These are phyloP conservation scores for Oemleria cerasiformis DNA, from an alignment of 306 rosid genomes.

Conservation along the genomic window DNA sequence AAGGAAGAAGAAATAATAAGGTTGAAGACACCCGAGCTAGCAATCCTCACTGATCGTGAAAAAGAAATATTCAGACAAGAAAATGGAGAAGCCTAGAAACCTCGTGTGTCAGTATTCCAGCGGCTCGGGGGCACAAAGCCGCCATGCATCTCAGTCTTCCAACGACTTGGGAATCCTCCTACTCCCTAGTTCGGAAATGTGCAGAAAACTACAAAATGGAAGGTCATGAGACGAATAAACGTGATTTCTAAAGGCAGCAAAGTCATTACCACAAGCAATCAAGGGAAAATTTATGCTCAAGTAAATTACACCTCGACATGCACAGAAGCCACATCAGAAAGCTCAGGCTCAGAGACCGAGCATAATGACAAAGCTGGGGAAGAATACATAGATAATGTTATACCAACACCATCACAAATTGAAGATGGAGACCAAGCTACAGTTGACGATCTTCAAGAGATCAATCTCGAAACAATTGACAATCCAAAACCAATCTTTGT, in stretches of 20 bases:
- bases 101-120: neutral
- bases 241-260: too few relatives aligned
- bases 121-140: neutral
- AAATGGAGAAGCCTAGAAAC: accelerated
- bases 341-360: accelerated
- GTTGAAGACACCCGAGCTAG: accelerated
- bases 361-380: neutral
- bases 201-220: neutral
- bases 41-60: neutral
- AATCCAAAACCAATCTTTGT: neutral
- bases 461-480: neutral
- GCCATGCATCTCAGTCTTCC: too few relatives aligned
- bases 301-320: neutral
- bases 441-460: neutral
- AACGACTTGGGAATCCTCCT: neutral
- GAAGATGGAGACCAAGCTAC: neutral
- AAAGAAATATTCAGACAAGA: neutral
- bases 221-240: too few relatives aligned
- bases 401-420: neutral
- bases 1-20: neutral
- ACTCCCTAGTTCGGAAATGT: too few relatives aligned
- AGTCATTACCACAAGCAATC: too few relatives aligned
- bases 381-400: neutral
- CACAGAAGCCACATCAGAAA: too few relatives aligned
- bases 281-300: neutral